phyloP scores from a whole-genome alignment of 345 rosid species.

The Clarkia xantiana region DNA sequence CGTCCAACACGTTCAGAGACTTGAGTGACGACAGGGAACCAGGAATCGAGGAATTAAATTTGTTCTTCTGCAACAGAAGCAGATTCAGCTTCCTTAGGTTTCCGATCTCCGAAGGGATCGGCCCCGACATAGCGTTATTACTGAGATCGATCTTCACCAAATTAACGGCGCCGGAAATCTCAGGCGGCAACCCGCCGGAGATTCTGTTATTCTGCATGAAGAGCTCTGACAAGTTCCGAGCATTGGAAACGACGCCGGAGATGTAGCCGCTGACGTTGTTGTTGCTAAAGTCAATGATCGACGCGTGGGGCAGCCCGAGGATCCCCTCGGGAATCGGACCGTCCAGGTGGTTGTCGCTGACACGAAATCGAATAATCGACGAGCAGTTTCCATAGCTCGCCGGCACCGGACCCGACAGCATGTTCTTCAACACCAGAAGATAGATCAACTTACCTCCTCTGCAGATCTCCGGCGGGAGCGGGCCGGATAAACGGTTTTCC shows the following conservation, averaged over 20 bases:
- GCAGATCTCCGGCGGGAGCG: no score
- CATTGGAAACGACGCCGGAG: constrained; percentile 34
- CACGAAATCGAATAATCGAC: constrained; percentile 64
- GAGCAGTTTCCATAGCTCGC: constrained; percentile 44
- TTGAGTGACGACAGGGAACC: no score
- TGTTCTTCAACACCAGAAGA: constrained; percentile 25
- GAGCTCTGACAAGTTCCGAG: constrained; percentile 71
- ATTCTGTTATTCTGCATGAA: constrained; percentile 60
- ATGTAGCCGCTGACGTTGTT: constrained; percentile 59
- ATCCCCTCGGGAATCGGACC: constrained; percentile 54
- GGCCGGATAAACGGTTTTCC: no score
- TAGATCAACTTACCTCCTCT: constrained; percentile 1
- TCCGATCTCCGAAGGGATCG: constrained; percentile 19
- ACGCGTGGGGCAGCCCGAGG: constrained; percentile 62
- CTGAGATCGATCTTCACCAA: constrained; percentile 89
- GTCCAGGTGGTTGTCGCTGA: constrained; percentile 45
- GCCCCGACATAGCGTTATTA: constrained; percentile 51
- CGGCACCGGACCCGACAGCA: constrained; percentile 56
- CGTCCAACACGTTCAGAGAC: no score
- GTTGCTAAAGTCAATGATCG: constrained; percentile 66
- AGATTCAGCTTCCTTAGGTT: not conserved
- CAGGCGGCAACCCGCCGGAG: constrained; percentile 53
- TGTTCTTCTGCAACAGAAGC: constrained; percentile 8
- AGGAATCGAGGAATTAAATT: constrained; percentile 19
- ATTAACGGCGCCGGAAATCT: constrained; percentile 49